Evolutionary conservation across 371 early-diverging fungal species (phyloP), one percentile per base, ranked within the genome.

Genomic region (Synchytrium microbalum): DNA sequence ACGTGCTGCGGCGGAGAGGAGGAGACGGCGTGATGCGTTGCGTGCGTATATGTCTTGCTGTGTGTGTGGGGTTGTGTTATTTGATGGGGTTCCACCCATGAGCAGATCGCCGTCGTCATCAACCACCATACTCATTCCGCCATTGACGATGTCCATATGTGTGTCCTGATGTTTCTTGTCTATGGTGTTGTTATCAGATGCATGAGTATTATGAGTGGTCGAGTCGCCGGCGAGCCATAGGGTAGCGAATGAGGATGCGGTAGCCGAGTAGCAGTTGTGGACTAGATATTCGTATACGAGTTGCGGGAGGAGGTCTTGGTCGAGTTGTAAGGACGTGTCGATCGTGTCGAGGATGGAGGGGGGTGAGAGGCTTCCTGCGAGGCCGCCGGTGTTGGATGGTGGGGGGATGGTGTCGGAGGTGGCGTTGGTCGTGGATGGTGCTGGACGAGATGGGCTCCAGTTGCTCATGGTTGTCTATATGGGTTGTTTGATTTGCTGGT

Each of bases 281-380:
- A 75, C 67, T 23, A 79, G 70, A 64, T 79, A 67, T 57, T 79
- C 75, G 69, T 74, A 69, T 52, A 79, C 65, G 24, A 76, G 70
- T 24, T 54, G 24, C 14, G 73, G 67, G 2, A 74, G 25, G 3
- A 67, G 61, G 14, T 66, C 57, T 54, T 61, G 56, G 13, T 56
- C 26, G 5, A 56, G 46, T 19, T 38, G 46, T 19, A 38, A 19
- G 10, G 46, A 38, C 10, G 5, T 5, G 46, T 38, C 46, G 10
- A 38, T 10, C 10, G 46, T 19, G 19, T 38, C 46, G 10, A 38
- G 5, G 46, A 19, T 19, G 46, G 5, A 10, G 46, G 19, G 19
- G 5, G 46, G 19, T 10, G 46, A 38, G 46, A 19, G 19, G 19
- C 10, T 10, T 38, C 46, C 46, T 10, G 19, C 46, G 10, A 38